Evolutionary conservation across 805 yeast species (phyloP).

Genomic region (Jamesozyma rosinii): DNA sequence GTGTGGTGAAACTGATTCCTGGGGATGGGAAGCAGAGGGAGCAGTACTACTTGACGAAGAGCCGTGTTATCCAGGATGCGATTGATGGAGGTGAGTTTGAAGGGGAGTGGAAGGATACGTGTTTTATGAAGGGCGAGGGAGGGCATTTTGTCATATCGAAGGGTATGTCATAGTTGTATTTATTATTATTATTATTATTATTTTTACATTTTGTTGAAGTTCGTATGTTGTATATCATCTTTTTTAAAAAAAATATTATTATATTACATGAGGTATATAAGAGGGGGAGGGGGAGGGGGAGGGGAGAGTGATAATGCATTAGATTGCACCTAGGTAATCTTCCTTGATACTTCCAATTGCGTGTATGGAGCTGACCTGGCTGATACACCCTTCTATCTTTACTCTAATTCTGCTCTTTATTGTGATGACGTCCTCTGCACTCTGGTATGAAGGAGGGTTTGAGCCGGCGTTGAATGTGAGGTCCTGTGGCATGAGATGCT

Average conservation of each 20-base stretch:
- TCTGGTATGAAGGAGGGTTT: constrained; percentile 95
- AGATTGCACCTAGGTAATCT: constrained; percentile 83
- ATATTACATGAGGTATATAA: not conserved
- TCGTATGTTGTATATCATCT: not conserved
- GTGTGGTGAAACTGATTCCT: constrained; percentile 31
- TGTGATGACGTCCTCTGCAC: constrained; percentile 89
- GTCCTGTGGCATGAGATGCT: constrained; percentile 89
- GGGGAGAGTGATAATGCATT: constrained; percentile 1
- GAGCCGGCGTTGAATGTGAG: constrained; percentile 90
- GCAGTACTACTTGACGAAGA: constrained; percentile 30
- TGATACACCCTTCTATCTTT: constrained; percentile 92
- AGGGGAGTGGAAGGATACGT: constrained; percentile 32
- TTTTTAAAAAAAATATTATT: too few relatives aligned
- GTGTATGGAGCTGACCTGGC: constrained; percentile 93
- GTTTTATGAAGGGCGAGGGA: constrained; percentile 29
- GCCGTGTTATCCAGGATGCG: constrained; percentile 32
- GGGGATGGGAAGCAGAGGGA: constrained; percentile 15
- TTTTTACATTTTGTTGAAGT: too few relatives aligned
- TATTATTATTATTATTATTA: not conserved
- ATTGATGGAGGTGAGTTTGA: constrained; percentile 28
- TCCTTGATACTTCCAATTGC: constrained; percentile 98
- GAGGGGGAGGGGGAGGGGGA: not conserved
- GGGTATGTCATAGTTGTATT: not conserved
- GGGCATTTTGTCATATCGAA: constrained; percentile 22
- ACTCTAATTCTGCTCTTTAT: constrained; percentile 90